Evolutionary conservation across 176 grass and related monocot species (phyloP).

Genomic region (Avena eriantha): DNA sequence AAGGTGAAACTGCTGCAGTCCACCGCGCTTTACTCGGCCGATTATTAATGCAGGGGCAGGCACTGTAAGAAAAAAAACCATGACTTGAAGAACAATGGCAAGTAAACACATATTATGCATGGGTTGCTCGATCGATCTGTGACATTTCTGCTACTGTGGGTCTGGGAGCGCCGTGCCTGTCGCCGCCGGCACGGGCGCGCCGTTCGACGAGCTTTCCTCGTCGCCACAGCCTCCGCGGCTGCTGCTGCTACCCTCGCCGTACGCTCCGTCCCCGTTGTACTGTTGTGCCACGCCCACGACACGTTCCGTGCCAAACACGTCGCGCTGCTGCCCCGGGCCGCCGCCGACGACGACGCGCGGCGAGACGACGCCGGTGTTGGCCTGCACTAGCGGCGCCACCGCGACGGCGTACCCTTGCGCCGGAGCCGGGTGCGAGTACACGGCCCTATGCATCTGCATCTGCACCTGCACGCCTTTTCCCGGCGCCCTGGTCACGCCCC

Average conservation of each 20-base stretch:
- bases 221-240: background rate
- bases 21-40: too few relatives aligned
- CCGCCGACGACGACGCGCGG: background rate
- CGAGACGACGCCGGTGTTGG: background rate
- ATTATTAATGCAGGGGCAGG: too few relatives aligned
- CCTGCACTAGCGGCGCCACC: background rate
- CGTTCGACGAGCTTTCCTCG: constrained; percentile 35
- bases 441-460: background rate
- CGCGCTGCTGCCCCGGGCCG: background rate
- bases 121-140: too few relatives aligned
- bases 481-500: background rate
- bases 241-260: background rate
- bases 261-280: background rate
- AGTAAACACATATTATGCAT: too few relatives aligned
- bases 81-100: too few relatives aligned
- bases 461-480: background rate
- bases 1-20: background rate
- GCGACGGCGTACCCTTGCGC: background rate
- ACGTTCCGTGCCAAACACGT: background rate
- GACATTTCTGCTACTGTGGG: too few relatives aligned
- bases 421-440: background rate
- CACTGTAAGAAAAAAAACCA: too few relatives aligned
- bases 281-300: background rate
- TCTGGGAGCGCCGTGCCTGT: background rate
- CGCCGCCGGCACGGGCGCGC: background rate